Conservation (phyloP, 495 filamentous ascomycete species). For the Aspergillus cristatus region DNA sequence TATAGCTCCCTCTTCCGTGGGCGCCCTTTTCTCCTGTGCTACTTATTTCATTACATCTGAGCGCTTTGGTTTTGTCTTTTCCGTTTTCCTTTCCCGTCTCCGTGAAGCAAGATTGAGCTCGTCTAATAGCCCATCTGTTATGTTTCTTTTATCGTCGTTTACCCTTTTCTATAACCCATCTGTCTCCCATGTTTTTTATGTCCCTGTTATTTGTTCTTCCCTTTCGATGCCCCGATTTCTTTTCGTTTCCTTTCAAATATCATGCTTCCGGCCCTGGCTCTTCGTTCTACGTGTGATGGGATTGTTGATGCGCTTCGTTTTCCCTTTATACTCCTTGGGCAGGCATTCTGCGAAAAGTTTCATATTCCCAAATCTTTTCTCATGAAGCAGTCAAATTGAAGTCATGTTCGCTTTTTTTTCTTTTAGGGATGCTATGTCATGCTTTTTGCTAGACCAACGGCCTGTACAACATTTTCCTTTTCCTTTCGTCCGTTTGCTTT, state of each 20-base stretch:
- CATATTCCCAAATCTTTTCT: conserved; percentile 25
- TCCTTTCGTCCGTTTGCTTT: conserved; percentile 9
- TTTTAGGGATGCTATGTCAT: conserved; percentile 26
- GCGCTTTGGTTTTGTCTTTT: conserved; percentile 32
- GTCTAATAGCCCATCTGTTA: conserved; percentile 11
- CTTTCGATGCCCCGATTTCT: conserved; percentile 4
- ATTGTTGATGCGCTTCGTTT: conserved; percentile 31
- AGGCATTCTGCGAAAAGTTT: conserved; percentile 44
- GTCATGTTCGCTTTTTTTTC: conserved; percentile 30
- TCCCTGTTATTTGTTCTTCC: conserved; percentile 7
- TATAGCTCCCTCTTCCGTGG: conserved; percentile 42
- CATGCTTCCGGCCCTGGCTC: conserved; percentile 19
- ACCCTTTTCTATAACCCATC: conserved; percentile 5
- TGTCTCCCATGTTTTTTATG: conserved; percentile 5
- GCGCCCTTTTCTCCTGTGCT: conserved; percentile 32
- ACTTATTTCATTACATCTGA: conserved; percentile 39
- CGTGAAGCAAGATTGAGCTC: conserved; percentile 34
- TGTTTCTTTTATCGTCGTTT: conserved; percentile 12
- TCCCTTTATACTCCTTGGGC: conserved; percentile 35
- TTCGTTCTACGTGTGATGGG: conserved; percentile 32
- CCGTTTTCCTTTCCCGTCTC: no score
- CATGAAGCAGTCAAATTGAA: conserved; percentile 38
- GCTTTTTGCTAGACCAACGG: conserved; percentile 24
- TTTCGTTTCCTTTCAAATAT: conserved; percentile 11
- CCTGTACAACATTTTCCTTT: conserved; percentile 26